These are phyloP conservation scores for Toxicodendron radicans DNA, from an alignment of 345 rosid genomes.

Conservation along the genomic window DNA sequence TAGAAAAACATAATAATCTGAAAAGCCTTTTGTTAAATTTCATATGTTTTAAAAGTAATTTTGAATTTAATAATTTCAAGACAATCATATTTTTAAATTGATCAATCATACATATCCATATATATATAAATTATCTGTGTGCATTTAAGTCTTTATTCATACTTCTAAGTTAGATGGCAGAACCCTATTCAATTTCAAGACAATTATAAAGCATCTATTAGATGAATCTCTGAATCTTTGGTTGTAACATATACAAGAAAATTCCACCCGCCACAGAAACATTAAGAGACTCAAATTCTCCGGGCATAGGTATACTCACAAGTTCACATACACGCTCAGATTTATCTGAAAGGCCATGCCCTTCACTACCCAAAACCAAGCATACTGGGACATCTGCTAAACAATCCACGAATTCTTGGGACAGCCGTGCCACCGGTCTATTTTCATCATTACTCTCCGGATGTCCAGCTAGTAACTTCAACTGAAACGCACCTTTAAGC, in stretches of 20 bases:
- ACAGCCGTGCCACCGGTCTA: slow-evolving; percentile 45
- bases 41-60: too few species aligned
- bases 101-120: too few species aligned
- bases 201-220: background rate
- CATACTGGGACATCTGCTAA: slow-evolving; percentile 52
- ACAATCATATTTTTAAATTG: too few species aligned
- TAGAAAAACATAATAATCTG: too few species aligned
- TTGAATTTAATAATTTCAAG: too few species aligned
- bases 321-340: slow-evolving; percentile 64
- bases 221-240: slow-evolving; percentile 26
- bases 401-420: slow-evolving; percentile 44
- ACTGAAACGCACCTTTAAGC: slow-evolving; percentile 48
- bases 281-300: slow-evolving; percentile 84
- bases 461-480: slow-evolving; percentile 86
- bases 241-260: slow-evolving; percentile 71
- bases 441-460: slow-evolving; percentile 48
- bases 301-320: slow-evolving; percentile 83
- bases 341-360: slow-evolving; percentile 70
- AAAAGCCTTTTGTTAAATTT: too few species aligned
- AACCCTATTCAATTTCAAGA: background rate
- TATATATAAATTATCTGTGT: too few species aligned
- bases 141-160: too few species aligned
- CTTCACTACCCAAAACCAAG: slow-evolving; percentile 91
- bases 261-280: slow-evolving; percentile 97
- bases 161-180: too few species aligned